Evolutionary conservation across 202 grass and related monocot genomes (phyloP), one percentile per base, ranked within the genome.

Genomic region (Alloteropsis angusta): DNA sequence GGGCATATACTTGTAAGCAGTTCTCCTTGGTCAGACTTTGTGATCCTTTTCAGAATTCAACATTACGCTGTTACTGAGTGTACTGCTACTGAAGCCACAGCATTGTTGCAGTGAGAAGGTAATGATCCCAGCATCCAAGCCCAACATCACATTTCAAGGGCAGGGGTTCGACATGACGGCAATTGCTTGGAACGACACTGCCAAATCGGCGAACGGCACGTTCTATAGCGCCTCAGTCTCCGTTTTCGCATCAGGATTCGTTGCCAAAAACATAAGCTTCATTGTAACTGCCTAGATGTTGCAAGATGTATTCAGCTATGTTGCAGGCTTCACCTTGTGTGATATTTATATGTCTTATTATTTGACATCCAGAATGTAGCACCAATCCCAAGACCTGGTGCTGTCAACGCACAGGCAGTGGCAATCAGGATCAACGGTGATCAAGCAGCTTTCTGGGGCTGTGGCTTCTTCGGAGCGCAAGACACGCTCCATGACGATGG

Each of bases 111-210:
- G 91, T 53, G 94, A 97, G 88, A 93, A 97, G 82, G 88, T 97
- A 48, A 93, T 34, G 2, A 39, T 97, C 74, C 91, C 87, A 22
- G 77, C 16, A 19, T 84, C 84, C 17, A 97, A 97, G 75, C 79
- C 88, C 59, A 93, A 93, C 76, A 90, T 97, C 75, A 93, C 94
- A 74, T 92, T 97, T 66, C 94, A 97, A 86, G 94, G 91, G 3
- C 94, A 97, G 79, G 94, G 94, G 47, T 86, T 93, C 0, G 80
- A 93, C 41, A 75, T 76, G 56, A 97, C 94, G 6, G 94, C 86
- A 0, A 88, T 97, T 7, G 68, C 80, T 1, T 93, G 94, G 94
- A 97, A 93, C 9, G 94, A 97, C 87, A 97, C 94, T 1, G 91
- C 94, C 56, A 93, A 97, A 19, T 97, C 91, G 0, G 80, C 91